Conservation (phyloP, 140 eudicot genomes). For the Cichorium intybus region DNA sequence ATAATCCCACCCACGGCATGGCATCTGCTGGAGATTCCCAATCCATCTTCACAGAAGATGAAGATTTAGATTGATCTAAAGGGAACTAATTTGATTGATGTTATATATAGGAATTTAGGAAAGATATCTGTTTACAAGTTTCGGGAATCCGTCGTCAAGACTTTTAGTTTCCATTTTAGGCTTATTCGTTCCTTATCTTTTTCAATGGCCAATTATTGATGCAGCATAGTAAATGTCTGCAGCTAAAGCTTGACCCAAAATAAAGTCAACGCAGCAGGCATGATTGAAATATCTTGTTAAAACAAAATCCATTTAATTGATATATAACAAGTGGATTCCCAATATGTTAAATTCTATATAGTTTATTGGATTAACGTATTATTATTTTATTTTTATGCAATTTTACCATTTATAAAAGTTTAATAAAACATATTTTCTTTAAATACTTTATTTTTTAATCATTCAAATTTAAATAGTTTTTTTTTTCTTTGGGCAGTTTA, state of each 20-base stretch:
- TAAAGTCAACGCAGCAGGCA: no score
- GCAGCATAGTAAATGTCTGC: background rate
- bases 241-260: background rate
- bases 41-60: background rate
- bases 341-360: no score
- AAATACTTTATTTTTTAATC: no score
- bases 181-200: background rate
- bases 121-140: no score
- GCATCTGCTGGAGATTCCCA: background rate
- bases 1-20: conserved; percentile 37
- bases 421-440: no score
- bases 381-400: no score
- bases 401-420: no score
- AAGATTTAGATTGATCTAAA: background rate
- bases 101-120: background rate
- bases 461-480: no score
- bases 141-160: background rate
- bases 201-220: background rate
- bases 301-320: no score
- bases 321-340: no score
- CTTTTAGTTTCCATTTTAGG: background rate
- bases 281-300: background rate
- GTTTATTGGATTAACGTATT: no score
- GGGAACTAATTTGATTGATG: background rate
- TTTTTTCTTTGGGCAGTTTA: no score